Conservation (phyloP, 345 rosid species). For the Turritis glabra region DNA sequence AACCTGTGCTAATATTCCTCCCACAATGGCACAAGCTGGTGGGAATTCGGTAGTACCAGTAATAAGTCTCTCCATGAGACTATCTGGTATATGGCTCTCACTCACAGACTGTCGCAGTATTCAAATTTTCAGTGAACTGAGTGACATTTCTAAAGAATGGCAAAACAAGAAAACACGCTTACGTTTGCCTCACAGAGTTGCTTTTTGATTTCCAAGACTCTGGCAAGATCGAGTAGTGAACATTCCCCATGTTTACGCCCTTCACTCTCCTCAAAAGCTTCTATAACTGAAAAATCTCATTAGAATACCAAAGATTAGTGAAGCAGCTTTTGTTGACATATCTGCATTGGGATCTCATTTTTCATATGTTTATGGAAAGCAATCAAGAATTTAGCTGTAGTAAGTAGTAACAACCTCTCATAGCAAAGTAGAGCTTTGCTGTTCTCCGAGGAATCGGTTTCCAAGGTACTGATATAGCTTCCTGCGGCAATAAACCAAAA, state of each 20-base stretch:
- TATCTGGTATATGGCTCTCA: constrained; percentile 63
- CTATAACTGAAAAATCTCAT: constrained; percentile 58
- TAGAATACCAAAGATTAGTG: constrained; percentile 5
- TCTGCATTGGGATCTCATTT: background rate
- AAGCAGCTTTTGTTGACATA: background rate
- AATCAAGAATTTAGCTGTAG: background rate
- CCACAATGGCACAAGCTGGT: constrained; percentile 88
- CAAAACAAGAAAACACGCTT: background rate
- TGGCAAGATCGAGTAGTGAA: constrained; percentile 58
- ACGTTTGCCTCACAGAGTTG: constrained; percentile 78
- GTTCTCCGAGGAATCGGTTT: constrained; percentile 62
- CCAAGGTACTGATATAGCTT: constrained; percentile 85
- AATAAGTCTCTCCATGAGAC: constrained; percentile 73
- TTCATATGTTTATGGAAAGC: background rate
- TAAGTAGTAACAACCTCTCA: constrained; percentile 60
- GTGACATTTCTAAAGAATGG: background rate
- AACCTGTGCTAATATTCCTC: constrained; percentile 97
- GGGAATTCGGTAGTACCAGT: constrained; percentile 59
- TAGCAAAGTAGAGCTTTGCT: constrained; percentile 79
- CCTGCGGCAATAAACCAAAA: constrained; percentile 47
- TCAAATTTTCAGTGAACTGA: background rate
- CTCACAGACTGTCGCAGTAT: constrained; percentile 51
- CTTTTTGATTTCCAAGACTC: constrained; percentile 58
- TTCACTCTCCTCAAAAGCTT: constrained; percentile 70
- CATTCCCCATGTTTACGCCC: constrained; percentile 56